Base-by-base conservation (phyloP, 306 rosid species). In the Canavalia ensiformis region DNA sequence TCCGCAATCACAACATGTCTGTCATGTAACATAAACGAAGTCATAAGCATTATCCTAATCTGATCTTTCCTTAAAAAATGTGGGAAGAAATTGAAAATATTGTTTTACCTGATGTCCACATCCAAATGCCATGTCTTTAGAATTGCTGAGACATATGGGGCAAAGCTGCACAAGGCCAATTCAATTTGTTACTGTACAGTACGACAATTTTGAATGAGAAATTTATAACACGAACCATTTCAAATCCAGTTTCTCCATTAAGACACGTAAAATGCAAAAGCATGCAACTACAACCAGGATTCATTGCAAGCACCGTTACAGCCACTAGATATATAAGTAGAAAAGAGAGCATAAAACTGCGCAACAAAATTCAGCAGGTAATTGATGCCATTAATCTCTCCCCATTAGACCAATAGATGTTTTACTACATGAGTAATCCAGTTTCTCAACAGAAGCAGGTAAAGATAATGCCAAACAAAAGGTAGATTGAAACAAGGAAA, bases 1-100 rank as follows among this genome's bases (percentile, higher is more conserved):
- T 57, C 99, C 99, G 10, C 99, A 95, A 5, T 87, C 97, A 58
- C 96, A 84, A 75, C 99, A 95, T 7, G 99, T 95, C 99, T 95
- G 95, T 67, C 75, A 85, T 35, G 63, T 29, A 81, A 70, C 68
- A 82, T 30, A 30, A 47, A 72, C 60, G 18, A 52, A 65, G 50
- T 59, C 68, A 69, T 30, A 64, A n/a, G 82, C 76, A 52, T 8
- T 74, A 13, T 68, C 41, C 59, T 28, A 28, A 72, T 69, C 25
- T 33, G 12, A 51, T 49, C 12, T 64, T 52, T 74, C 37, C 4
- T 2, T 60, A 28, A 72, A 59, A 42, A 66, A 11, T 45, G 60
- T 7, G 41, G 58, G 12, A 33, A 54, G 76, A 41, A 74, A 85
- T 34, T 68, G 74, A 60, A 54, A 51, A 64, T 45, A 8, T 29